phyloP scores from a whole-genome alignment of 805 yeast species.

The Wickerhamiella occidentalis region DNA sequence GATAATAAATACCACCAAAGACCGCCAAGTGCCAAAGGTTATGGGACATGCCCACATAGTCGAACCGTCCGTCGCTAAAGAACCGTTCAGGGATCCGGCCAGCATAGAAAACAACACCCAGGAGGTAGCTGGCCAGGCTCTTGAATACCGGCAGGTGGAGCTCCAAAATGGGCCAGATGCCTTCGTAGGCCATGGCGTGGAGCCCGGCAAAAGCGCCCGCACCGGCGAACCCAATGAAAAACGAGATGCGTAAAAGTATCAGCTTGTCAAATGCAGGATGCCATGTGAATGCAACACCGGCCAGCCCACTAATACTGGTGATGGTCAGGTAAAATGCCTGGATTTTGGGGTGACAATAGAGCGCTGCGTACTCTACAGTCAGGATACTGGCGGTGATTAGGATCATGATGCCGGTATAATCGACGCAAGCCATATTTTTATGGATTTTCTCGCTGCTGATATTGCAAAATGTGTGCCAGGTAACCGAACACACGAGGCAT shows the following conservation, averaged over 20 bases:
- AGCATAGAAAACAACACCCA: conserved; percentile 82
- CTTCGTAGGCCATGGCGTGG: conserved; percentile 43
- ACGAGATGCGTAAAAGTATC: conserved; percentile 63
- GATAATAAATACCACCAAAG: conserved; percentile 78
- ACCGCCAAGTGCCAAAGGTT: conserved; percentile 92
- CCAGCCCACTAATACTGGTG: conserved; percentile 52
- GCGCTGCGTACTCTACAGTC: conserved; percentile 70
- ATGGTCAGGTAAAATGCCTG: conserved; percentile 43
- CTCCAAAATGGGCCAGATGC: conserved; percentile 38
- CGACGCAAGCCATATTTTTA: conserved; percentile 78
- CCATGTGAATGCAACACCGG: conserved; percentile 79
- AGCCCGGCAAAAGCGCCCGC: conserved; percentile 60
- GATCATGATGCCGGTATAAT: conserved; percentile 87
- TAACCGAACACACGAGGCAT: conserved; percentile 65
- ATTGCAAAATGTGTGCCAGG: conserved; percentile 88
- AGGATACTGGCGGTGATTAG: conserved; percentile 81
- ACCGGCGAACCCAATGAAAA: conserved; percentile 65
- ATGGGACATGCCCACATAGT: conserved; percentile 72
- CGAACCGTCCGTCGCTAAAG: conserved; percentile 28
- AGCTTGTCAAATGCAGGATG: conserved; percentile 83
- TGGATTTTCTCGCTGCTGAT: conserved; percentile 53
- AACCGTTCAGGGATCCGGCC: conserved; percentile 81
- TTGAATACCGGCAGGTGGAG: conserved; percentile 59
- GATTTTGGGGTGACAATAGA: conserved; percentile 44
- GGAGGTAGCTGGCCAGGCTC: conserved; percentile 60